A percentile compares a stretch with the other conserved stretches of the same genome.
Evolutionary conservation across 768 basidiomycete species (phyloP).

Genomic region (Tricholomella constricta): DNA sequence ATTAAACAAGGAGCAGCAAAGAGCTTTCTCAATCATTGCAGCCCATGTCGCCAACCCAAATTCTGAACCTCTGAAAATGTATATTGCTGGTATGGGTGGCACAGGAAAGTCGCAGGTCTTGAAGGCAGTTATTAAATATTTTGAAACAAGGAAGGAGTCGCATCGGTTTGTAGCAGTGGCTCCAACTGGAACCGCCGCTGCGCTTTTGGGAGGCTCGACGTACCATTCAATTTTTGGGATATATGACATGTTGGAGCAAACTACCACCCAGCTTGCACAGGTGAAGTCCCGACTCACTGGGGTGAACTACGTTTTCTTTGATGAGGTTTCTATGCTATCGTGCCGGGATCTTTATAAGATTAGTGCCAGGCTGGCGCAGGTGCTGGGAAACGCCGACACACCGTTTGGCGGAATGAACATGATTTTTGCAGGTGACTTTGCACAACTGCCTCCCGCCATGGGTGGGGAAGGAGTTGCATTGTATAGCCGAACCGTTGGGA

Average conservation of each 20-base stretch:
- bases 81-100: slow-evolving; percentile 35
- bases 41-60: slow-evolving; percentile 12
- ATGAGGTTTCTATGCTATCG: slow-evolving; percentile 45
- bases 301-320: slow-evolving; percentile 41
- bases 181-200: slow-evolving; percentile 36
- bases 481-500: not conserved
- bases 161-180: slow-evolving; percentile 7
- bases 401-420: not conserved
- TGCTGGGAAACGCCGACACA: not conserved
- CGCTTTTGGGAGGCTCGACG: slow-evolving; percentile 34
- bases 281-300: slow-evolving; percentile 21
- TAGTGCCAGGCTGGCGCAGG: slow-evolving; percentile 21
- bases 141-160: not conserved
- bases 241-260: slow-evolving; percentile 15
- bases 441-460: too few species aligned
- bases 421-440: not conserved
- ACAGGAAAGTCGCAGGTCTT: slow-evolving; percentile 34
- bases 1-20: slow-evolving; percentile 10
- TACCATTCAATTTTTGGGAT: slow-evolving; percentile 37
- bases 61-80: slow-evolving; percentile 26
- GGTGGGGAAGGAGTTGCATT: not conserved
- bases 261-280: slow-evolving; percentile 12
- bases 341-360: slow-evolving; percentile 32
- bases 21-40: slow-evolving; percentile 19
- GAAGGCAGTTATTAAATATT: slow-evolving; percentile 9